phyloP scores from a whole-genome alignment of 192 early-diverging fungal species.

The Funneliformis geosporum region DNA sequence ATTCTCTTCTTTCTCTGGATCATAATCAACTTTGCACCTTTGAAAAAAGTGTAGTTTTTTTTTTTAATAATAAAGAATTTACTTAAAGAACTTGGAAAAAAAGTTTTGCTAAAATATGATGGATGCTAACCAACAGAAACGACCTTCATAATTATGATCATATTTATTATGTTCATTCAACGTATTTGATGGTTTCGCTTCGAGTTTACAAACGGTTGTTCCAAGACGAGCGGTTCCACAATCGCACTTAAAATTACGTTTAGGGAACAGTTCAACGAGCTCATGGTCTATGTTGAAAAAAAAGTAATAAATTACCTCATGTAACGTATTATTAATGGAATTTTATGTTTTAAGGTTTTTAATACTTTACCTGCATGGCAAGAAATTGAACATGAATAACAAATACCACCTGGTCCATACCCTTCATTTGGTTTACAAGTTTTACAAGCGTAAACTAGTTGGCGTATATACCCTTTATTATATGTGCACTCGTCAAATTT shows the following conservation, averaged over 20 bases:
- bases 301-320: background rate
- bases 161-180: conserved; percentile 75
- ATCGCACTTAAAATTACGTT: conserved; percentile 86
- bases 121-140: conserved; percentile 70
- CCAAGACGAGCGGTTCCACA: conserved; percentile 70
- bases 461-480: conserved; percentile 72
- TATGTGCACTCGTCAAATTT: conserved; percentile 77
- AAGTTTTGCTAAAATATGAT: background rate
- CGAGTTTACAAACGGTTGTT: conserved; percentile 45
- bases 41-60: background rate
- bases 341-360: background rate
- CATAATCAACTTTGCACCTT: conserved; percentile 77
- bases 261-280: conserved; percentile 83
- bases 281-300: conserved; percentile 58
- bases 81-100: background rate
- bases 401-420: conserved; percentile 56
- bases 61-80: background rate
- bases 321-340: background rate
- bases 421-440: conserved; percentile 61
- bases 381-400: conserved; percentile 78
- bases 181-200: conserved; percentile 42
- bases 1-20: conserved; percentile 67
- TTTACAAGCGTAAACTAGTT: conserved; percentile 79
- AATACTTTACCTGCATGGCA: conserved; percentile 54
- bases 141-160: conserved; percentile 80